These are phyloP conservation scores for Yamadazyma jaroonii DNA, from an alignment of 1,139 yeast genomes.

Conservation along the genomic window DNA sequence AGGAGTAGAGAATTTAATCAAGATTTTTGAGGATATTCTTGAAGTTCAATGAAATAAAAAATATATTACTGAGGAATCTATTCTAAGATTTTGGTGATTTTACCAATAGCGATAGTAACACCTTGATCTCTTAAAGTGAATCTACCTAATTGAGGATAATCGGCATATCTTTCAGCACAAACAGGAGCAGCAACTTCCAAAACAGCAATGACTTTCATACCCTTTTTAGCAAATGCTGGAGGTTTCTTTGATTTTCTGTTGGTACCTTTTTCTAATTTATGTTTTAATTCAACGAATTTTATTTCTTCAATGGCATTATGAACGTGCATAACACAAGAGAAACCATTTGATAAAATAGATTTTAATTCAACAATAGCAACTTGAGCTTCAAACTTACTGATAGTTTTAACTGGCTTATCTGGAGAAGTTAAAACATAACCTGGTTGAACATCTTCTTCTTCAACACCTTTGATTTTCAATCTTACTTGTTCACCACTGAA, in stretches of 20 bases:
- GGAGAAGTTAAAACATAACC: constrained; percentile 91
- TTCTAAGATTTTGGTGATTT: constrained; percentile 71
- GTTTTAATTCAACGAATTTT: constrained; percentile 73
- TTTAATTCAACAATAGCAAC: constrained; percentile 94
- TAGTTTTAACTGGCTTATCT: constrained; percentile 86
- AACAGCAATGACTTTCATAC: constrained; percentile 95
- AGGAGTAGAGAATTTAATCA: constrained; percentile 64
- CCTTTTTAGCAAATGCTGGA: constrained; percentile 98
- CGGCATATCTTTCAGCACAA: constrained; percentile 89
- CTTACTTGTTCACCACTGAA: constrained; percentile 97
- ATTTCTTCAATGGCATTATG: constrained; percentile 99
- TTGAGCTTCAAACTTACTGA: constrained; percentile 90
- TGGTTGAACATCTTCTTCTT: constrained; percentile 90
- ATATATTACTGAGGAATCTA: constrained; percentile 1
- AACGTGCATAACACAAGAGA: constrained; percentile 97
- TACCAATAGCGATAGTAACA: constrained; percentile 96
- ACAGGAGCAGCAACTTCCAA: constrained; percentile 83
- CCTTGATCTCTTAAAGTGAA: constrained; percentile 99
- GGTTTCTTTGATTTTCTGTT: constrained; percentile 95
- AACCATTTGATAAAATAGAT: constrained; percentile 91
- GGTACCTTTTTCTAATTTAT: constrained; percentile 94
- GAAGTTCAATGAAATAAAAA: not conserved
- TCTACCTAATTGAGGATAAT: constrained; percentile 95
- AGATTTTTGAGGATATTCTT: constrained; percentile 27
- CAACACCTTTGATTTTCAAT: constrained; percentile 89